These are phyloP conservation scores for Blastocystis sp. DNA, from an alignment of 352 stramenopile species.

Conservation along the genomic window DNA sequence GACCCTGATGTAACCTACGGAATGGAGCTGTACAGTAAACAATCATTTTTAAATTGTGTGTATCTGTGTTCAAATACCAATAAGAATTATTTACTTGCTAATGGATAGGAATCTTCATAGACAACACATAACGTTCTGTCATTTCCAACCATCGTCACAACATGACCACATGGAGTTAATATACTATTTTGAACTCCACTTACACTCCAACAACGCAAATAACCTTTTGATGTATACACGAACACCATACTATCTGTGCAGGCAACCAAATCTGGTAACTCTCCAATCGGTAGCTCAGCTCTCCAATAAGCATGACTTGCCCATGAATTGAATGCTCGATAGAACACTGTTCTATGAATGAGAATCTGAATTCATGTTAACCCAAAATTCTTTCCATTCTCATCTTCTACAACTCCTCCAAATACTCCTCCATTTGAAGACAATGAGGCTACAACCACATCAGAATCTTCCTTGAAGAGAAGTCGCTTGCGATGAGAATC, in stretches of 20 bases:
- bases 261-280: constrained; percentile 34
- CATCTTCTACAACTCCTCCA: constrained; percentile 16
- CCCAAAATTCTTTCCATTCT: constrained; percentile 13
- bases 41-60: constrained; percentile 38
- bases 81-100: neutral
- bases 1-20: neutral
- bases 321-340: constrained; percentile 50
- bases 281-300: neutral
- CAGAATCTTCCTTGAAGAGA: constrained; percentile 32
- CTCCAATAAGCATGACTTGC: constrained; percentile 19
- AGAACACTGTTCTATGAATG: neutral
- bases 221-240: constrained; percentile 9
- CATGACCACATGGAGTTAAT: neutral
- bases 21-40: constrained; percentile 30
- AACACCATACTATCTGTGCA: constrained; percentile 52
- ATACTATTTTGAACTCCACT: constrained; percentile 21
- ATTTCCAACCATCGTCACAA: constrained; percentile 26
- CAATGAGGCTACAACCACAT: constrained; percentile 19
- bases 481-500: neutral
- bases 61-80: too few species aligned
- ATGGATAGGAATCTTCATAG: constrained; percentile 36
- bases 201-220: constrained; percentile 34
- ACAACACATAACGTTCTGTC: neutral
- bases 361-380: neutral
- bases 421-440: neutral